A percentile compares a stretch with the other conserved stretches of the same genome.
These are phyloP conservation scores for Geotrichum candidum DNA, from an alignment of 1,139 yeast genomes.

Conservation along the genomic window DNA sequence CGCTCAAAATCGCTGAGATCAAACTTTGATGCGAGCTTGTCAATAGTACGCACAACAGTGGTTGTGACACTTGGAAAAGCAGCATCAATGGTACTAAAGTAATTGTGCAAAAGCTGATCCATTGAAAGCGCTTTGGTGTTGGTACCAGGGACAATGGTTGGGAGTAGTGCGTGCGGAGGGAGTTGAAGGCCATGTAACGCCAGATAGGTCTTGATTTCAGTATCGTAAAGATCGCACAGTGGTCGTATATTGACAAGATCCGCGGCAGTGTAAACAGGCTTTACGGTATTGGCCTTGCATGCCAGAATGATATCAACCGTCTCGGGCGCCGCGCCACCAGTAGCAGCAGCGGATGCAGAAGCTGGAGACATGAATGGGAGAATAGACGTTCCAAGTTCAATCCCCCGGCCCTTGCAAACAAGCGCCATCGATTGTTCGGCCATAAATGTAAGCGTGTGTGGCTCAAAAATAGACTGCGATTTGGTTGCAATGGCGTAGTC, in stretches of 20 bases:
- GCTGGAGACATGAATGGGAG: constrained; percentile 8
- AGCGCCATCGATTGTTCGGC: constrained; percentile 75
- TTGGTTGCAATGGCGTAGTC: constrained; percentile 44
- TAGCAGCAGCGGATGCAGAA: not conserved
- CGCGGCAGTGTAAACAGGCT: constrained; percentile 14
- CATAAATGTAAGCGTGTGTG: constrained; percentile 75
- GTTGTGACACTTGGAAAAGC: constrained; percentile 90
- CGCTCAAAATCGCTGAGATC: constrained; percentile 8
- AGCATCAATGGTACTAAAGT: constrained; percentile 66
- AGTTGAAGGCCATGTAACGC: constrained; percentile 36
- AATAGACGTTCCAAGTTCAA: constrained; percentile 42
- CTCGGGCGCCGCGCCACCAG: constrained; percentile 4
- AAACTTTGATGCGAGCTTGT: constrained; percentile 55
- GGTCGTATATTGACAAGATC: constrained; percentile 54
- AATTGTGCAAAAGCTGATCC: constrained; percentile 68
- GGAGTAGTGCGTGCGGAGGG: constrained; percentile 2
- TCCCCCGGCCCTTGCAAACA: constrained; percentile 89
- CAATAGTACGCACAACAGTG: constrained; percentile 87
- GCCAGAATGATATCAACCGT: not conserved
- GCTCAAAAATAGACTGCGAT: constrained; percentile 57
- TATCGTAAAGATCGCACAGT: constrained; percentile 61
- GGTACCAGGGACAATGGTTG: not conserved
- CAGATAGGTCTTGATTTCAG: constrained; percentile 57
- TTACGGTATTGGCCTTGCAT: not conserved
- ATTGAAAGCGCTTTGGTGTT: constrained; percentile 66